phyloP scores from a whole-genome alignment of 2,329 filamentous ascomycete genomes.

The Metarhizium guizhouense region DNA sequence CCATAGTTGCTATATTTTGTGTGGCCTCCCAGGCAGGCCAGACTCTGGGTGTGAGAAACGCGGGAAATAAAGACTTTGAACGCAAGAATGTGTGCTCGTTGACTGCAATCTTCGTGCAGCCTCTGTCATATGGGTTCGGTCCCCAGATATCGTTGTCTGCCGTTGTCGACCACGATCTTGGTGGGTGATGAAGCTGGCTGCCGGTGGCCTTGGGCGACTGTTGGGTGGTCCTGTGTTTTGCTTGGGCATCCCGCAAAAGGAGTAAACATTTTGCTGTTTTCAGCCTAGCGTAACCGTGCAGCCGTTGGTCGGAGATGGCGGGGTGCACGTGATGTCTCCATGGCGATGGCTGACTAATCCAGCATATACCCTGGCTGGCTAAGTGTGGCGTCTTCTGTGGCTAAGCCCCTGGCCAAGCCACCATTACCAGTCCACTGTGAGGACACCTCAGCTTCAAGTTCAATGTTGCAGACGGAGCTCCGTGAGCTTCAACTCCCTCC shows the following conservation, averaged over 20 bases:
- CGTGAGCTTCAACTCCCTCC: constrained; percentile 2
- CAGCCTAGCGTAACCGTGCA: constrained; percentile 10
- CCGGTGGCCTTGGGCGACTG: neutral
- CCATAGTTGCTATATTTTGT: constrained; percentile 14
- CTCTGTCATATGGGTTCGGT: neutral
- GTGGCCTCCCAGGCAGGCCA: neutral
- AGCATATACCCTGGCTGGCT: no score
- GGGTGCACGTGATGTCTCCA: constrained; percentile 1
- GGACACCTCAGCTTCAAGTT: constrained; percentile 27
- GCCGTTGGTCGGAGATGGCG: neutral
- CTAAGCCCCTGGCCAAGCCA: neutral
- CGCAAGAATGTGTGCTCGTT: neutral
- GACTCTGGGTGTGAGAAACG: neutral
- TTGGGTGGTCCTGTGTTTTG: constrained; percentile 17
- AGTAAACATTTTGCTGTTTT: constrained; percentile 23
- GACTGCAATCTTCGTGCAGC: neutral
- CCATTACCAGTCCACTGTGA: constrained; percentile 5
- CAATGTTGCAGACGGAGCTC: constrained; percentile 11
- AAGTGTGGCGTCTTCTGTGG: neutral
- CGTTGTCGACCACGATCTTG: neutral
- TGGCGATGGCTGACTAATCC: no score
- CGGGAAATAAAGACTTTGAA: neutral
- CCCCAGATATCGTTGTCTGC: neutral
- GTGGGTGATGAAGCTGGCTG: neutral
- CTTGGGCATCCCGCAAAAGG: constrained; percentile 4